Evolutionary conservation across 352 stramenopile species (phyloP).

Genomic region (Blastocystis sp.): DNA sequence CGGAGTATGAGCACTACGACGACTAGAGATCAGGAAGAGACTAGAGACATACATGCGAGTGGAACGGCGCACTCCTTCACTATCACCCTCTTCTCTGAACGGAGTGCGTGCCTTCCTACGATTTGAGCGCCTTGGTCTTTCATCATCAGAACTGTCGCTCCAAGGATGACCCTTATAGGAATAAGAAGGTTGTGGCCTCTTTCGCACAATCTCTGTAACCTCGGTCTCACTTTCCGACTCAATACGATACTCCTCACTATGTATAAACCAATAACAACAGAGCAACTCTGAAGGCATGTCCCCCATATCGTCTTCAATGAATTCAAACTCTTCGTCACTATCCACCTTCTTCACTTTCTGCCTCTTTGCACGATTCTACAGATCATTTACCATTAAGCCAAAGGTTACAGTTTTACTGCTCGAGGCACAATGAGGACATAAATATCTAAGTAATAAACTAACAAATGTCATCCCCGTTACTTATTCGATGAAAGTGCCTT

Average conservation of each 20-base stretch:
- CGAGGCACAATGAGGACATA: not conserved
- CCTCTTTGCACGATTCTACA: not conserved
- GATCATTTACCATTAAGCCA: not conserved
- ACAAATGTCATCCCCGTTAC: not conserved
- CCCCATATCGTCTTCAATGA: slow-evolving; percentile 17
- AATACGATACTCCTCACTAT: slow-evolving; percentile 10
- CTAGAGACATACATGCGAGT: not conserved
- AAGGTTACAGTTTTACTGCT: not conserved
- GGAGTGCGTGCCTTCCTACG: not conserved
- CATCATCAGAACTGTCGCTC: not conserved
- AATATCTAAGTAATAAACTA: not conserved
- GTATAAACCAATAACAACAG: not conserved
- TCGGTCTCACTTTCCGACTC: not conserved
- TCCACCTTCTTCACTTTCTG: not conserved
- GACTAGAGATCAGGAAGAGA: not conserved
- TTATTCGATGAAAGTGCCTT: not conserved
- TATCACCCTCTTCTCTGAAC: not conserved
- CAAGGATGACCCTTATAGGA: slow-evolving; percentile 45
- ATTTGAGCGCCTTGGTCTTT: not conserved
- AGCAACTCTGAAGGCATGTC: slow-evolving; percentile 44
- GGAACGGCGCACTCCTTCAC: not conserved
- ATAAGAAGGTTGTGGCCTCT: not conserved
- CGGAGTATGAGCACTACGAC: not conserved
- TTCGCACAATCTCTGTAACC: not conserved
- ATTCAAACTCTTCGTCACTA: slow-evolving; percentile 47